Conservation (phyloP, 1,284 basidiomycete species). For the Psilocybe mexicana region DNA sequence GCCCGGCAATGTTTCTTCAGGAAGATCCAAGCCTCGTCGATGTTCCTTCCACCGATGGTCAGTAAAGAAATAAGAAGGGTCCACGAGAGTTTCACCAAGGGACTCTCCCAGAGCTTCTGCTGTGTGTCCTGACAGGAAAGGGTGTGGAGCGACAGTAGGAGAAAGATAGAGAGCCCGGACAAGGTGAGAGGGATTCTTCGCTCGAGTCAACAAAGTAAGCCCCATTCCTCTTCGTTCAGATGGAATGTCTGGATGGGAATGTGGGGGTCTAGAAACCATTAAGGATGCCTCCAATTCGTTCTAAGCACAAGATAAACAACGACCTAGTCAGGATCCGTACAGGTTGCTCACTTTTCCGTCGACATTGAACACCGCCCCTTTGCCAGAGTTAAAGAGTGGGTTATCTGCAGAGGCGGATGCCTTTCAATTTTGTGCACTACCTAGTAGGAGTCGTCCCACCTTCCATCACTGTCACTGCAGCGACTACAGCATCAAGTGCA, state of each 20-base stretch:
- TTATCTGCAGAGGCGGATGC: conserved; percentile 49
- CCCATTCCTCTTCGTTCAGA: conserved; percentile 61
- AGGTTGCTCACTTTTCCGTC: conserved; percentile 60
- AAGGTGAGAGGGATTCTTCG: conserved; percentile 75
- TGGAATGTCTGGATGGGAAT: conserved; percentile 59
- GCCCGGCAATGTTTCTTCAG: conserved; percentile 57
- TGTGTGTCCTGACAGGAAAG: conserved; percentile 65
- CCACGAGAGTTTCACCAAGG: conserved; percentile 59
- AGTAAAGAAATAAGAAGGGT: conserved; percentile 78
- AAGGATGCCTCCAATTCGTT: conserved; percentile 81
- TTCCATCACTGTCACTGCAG: conserved; percentile 75
- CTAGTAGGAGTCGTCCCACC: conserved; percentile 39
- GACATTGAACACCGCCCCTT: conserved; percentile 79
- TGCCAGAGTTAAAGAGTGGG: conserved; percentile 76
- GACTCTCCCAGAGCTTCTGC: conserved; percentile 61
- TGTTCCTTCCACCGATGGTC: conserved; percentile 75
- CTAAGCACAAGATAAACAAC: conserved; percentile 32
- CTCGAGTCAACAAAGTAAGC: conserved; percentile 63
- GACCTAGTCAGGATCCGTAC: neutral
- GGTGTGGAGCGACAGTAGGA: conserved; percentile 60
- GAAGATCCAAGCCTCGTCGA: conserved; percentile 66
- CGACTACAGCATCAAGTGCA: conserved; percentile 81
- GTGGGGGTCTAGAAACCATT: conserved; percentile 75
- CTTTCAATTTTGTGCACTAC: neutral
- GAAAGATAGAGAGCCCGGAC: conserved; percentile 69